Evolutionary conservation across 371 early-diverging fungal species (phyloP).

Genomic region (Mortierella sp.): DNA sequence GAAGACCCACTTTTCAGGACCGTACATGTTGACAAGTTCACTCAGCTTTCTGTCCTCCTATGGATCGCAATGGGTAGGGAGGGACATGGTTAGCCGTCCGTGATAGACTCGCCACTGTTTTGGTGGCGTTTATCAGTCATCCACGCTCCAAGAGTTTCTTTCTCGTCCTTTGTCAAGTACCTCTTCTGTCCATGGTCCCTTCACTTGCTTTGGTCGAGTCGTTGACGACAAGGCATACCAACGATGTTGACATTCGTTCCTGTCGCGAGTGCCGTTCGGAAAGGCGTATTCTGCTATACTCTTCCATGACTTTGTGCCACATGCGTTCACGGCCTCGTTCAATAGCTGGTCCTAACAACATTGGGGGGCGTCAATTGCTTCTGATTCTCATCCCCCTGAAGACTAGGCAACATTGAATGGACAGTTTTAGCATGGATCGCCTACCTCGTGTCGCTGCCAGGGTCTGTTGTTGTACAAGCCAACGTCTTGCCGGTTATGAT

Average conservation of each 20-base stretch:
- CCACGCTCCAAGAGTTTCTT: too few relatives aligned
- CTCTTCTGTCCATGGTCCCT: constrained; percentile 55
- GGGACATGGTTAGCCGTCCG: neutral
- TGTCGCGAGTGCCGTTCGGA: constrained; percentile 42
- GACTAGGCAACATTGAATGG: too few relatives aligned
- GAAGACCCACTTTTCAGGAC: constrained; percentile 54
- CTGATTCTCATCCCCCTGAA: too few relatives aligned
- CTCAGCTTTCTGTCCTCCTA: constrained; percentile 47
- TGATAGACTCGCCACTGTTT: neutral
- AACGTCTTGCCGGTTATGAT: constrained; percentile 7
- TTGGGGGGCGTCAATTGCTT: too few relatives aligned
- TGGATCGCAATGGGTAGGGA: neutral
- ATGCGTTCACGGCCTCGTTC: constrained; percentile 29
- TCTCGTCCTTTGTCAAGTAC: neutral
- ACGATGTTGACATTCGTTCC: constrained; percentile 45
- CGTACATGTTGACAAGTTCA: constrained; percentile 38
- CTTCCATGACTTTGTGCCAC: constrained; percentile 43
- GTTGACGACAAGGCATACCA: constrained; percentile 43
- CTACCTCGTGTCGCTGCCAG: constrained; percentile 45
- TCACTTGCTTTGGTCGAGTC: constrained; percentile 38
- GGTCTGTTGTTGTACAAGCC: constrained; percentile 14
- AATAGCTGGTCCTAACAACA: constrained; percentile 36
- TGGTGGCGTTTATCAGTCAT: too few relatives aligned
- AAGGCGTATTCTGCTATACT: constrained; percentile 40
- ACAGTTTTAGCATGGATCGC: too few relatives aligned